Conservation (phyloP, 2,329 filamentous ascomycete genomes). For the Apiospora saccharicola region DNA sequence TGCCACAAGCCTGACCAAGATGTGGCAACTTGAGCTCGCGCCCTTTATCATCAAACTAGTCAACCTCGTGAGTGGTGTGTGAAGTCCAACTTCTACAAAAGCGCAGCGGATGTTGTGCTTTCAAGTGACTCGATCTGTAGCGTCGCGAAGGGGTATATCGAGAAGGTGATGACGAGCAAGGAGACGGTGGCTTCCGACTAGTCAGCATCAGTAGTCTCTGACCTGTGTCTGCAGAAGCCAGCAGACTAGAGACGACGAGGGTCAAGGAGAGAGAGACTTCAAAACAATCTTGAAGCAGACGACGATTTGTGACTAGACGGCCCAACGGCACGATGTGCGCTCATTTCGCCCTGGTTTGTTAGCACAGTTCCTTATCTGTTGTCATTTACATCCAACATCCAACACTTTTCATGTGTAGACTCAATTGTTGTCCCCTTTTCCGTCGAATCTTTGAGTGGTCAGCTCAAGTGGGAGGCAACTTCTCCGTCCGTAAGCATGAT, state of each 20-base stretch:
- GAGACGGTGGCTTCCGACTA: not conserved
- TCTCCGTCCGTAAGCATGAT: not conserved
- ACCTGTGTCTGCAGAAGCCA: not conserved
- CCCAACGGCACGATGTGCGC: too few species aligned
- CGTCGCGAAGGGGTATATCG: not conserved
- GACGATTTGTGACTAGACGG: not conserved
- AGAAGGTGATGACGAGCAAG: not conserved
- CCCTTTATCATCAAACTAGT: not conserved
- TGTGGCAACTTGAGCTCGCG: not conserved
- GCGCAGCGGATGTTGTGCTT: not conserved
- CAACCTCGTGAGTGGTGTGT: not conserved
- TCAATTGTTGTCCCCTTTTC: too few species aligned
- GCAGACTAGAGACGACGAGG: not conserved
- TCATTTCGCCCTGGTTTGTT: too few species aligned
- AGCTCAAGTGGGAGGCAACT: not conserved
- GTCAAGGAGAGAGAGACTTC: not conserved
- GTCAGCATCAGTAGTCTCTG: too few species aligned
- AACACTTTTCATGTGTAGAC: too few species aligned
- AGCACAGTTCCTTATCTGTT: too few species aligned
- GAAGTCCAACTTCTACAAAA: not conserved
- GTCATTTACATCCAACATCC: too few species aligned
- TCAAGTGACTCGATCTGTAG: not conserved
- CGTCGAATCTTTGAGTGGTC: not conserved
- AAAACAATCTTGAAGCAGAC: not conserved
- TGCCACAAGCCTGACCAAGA: too few species aligned